Percentiles rank a stretch among this genome's conserved stretches.
Conservation (phyloP, 257 asterid species). For the Petrea volubilis region DNA sequence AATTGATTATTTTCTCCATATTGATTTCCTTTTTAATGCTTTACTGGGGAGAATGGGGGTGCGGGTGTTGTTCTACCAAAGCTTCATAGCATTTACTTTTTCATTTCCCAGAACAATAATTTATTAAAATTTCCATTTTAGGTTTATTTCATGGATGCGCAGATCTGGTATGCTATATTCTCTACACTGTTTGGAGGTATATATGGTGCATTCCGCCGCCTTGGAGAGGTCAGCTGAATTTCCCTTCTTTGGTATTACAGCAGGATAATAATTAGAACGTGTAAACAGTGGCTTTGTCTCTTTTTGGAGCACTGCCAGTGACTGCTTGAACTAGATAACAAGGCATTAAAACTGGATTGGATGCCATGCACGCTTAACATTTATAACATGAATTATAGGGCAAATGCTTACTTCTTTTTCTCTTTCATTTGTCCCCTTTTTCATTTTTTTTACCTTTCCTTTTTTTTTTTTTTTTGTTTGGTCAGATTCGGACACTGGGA, state of each 20-base stretch:
- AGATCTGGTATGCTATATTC: constrained; percentile 99
- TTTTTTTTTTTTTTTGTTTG: too few relatives aligned
- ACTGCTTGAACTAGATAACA: not conserved
- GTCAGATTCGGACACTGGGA: constrained; percentile 95
- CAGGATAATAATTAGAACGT: too few relatives aligned
- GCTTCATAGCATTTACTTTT: not conserved
- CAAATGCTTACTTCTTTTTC: not conserved
- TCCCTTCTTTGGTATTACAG: too few relatives aligned
- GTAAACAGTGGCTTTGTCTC: too few relatives aligned
- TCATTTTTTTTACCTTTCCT: too few relatives aligned
- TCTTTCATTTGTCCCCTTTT: constrained; percentile 19
- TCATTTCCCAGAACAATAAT: too few relatives aligned
- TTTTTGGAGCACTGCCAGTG: not conserved
- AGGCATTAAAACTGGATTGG: too few relatives aligned
- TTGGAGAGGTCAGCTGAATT: constrained; percentile 99
- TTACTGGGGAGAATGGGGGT: too few relatives aligned
- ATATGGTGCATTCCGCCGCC: constrained; percentile 98
- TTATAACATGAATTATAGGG: constrained; percentile 4
- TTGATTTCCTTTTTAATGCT: too few relatives aligned
- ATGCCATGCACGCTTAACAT: constrained; percentile 13
- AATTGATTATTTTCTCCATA: too few relatives aligned
- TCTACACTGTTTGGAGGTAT: constrained; percentile 95
- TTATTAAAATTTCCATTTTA: constrained; percentile 27
- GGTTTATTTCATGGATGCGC: constrained; percentile 99
- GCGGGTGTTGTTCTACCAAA: too few relatives aligned